A percentile compares a stretch with the other conserved stretches of the same genome.
Conservation (phyloP, 2,329 filamentous ascomycete species). For the Lasiodiplodia hormozganensis region DNA sequence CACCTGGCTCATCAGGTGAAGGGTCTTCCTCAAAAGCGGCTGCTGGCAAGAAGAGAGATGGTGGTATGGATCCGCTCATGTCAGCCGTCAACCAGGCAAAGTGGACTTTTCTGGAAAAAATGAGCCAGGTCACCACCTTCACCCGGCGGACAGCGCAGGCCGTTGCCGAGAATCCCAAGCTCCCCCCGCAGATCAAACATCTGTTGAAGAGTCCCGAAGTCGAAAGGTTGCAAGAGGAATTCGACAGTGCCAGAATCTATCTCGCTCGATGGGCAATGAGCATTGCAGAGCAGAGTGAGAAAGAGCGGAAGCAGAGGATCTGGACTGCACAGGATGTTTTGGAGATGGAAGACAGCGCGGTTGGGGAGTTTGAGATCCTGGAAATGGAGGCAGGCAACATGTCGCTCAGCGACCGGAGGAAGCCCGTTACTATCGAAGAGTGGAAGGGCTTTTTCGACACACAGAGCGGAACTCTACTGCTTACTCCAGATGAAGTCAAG, state of each 20-base stretch:
- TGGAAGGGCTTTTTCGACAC: slow-evolving; percentile 92
- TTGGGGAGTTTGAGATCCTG: slow-evolving; percentile 94
- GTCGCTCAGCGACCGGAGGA: slow-evolving; percentile 77
- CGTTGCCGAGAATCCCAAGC: slow-evolving; percentile 85
- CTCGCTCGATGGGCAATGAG: slow-evolving; percentile 98
- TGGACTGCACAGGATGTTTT: slow-evolving; percentile 94
- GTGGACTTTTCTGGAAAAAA: slow-evolving; percentile 96
- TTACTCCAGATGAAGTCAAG: slow-evolving; percentile 92
- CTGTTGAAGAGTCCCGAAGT: slow-evolving; percentile 92
- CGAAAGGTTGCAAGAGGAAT: slow-evolving; percentile 94
- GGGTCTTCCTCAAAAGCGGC: slow-evolving; percentile 36
- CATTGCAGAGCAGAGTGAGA: slow-evolving; percentile 94
- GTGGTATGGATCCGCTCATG: slow-evolving; percentile 87
- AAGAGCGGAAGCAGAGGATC: slow-evolving; percentile 82
- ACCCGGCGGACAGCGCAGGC: slow-evolving; percentile 91
- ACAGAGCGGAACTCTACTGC: slow-evolving; percentile 72
- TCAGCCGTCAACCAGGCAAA: slow-evolving; percentile 94
- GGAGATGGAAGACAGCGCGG: slow-evolving; percentile 91
- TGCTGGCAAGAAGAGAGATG: slow-evolving; percentile 56
- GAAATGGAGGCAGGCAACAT: slow-evolving; percentile 77
- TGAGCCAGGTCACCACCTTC: slow-evolving; percentile 97
- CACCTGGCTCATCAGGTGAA: slow-evolving; percentile 33
- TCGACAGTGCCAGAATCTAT: slow-evolving; percentile 94
- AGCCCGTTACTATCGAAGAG: slow-evolving; percentile 78
- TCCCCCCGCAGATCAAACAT: slow-evolving; percentile 86